A percentile compares a stretch with the other conserved stretches of the same genome.
phyloP scores from a whole-genome alignment of 345 rosid genomes.

The Raphanus raphanistrum region DNA sequence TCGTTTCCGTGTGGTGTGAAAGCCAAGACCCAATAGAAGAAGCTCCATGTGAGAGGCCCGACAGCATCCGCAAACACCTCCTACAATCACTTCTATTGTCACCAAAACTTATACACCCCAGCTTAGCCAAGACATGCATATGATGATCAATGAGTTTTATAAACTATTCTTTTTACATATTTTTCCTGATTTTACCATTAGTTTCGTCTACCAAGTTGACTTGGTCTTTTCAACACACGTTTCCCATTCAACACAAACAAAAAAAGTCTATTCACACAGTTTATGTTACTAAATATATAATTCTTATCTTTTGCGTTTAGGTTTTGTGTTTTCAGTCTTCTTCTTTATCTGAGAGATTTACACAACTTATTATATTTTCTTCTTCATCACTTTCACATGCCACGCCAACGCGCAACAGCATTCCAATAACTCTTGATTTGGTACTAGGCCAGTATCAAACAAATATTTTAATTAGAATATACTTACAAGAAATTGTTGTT shows the following conservation, averaged over 20 bases:
- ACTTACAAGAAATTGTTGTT: not conserved
- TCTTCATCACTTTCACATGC: slow-evolving; percentile 10
- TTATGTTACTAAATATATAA: not conserved
- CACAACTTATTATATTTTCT: not conserved
- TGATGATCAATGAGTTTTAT: too few relatives aligned
- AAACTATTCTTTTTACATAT: too few relatives aligned
- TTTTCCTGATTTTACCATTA: too few relatives aligned
- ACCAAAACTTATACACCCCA: not conserved
- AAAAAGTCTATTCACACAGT: not conserved
- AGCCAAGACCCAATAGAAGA: not conserved
- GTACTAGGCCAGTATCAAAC: not conserved
- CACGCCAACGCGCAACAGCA: slow-evolving; percentile 27
- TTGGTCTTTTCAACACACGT: slow-evolving; percentile 23
- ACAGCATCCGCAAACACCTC: not conserved
- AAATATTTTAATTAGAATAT: not conserved
- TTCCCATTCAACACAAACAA: not conserved
- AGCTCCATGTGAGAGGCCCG: not conserved
- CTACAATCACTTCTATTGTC: not conserved
- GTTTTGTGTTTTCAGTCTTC: not conserved
- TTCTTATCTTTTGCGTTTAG: not conserved
- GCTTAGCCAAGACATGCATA: too few relatives aligned
- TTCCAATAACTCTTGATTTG: slow-evolving; percentile 1
- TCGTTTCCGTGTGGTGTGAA: not conserved
- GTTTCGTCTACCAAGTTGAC: slow-evolving; percentile 3
- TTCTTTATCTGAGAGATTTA: not conserved